These are phyloP conservation scores for Guyanaporus albipodus DNA, from an alignment of 768 basidiomycete genomes.

Conservation along the genomic window DNA sequence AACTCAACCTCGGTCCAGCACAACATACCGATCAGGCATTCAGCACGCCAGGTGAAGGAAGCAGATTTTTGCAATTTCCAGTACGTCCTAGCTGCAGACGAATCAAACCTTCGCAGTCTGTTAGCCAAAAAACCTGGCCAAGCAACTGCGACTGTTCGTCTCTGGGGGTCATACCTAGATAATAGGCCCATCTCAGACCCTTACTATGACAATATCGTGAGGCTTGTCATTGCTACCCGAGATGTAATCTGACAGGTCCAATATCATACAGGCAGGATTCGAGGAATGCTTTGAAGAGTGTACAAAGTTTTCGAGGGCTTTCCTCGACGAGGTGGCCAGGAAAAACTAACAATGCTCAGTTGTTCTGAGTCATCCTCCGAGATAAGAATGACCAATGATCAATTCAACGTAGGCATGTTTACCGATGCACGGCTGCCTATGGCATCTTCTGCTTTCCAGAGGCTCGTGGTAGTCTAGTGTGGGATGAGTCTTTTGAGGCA, in stretches of 20 bases:
- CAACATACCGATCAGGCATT: constrained; percentile 63
- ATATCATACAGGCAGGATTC: constrained; percentile 56
- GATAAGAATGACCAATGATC: not conserved
- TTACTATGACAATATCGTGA: constrained; percentile 70
- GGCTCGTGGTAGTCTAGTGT: constrained; percentile 78
- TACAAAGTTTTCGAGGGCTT: constrained; percentile 66
- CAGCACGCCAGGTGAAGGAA: constrained; percentile 58
- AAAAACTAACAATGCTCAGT: constrained; percentile 19
- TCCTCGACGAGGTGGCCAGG: constrained; percentile 61
- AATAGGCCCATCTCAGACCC: constrained; percentile 75
- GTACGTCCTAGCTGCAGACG: constrained; percentile 84
- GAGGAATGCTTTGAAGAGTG: constrained; percentile 80
- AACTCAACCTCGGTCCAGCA: constrained; percentile 43
- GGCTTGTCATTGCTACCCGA: constrained; percentile 18
- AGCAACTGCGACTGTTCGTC: constrained; percentile 58
- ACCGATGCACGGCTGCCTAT: constrained; percentile 76
- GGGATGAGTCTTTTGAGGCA: not conserved
- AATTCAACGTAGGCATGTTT: constrained; percentile 76
- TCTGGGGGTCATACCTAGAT: constrained; percentile 83
- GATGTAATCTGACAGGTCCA: constrained; percentile 2
- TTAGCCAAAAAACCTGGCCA: constrained; percentile 47
- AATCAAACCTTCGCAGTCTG: constrained; percentile 65
- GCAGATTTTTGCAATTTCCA: constrained; percentile 74
- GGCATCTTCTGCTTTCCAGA: constrained; percentile 90
- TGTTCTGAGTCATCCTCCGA: constrained; percentile 1